phyloP scores from a whole-genome alignment of 176 grass and related monocot genomes.

The Juncus effusus region DNA sequence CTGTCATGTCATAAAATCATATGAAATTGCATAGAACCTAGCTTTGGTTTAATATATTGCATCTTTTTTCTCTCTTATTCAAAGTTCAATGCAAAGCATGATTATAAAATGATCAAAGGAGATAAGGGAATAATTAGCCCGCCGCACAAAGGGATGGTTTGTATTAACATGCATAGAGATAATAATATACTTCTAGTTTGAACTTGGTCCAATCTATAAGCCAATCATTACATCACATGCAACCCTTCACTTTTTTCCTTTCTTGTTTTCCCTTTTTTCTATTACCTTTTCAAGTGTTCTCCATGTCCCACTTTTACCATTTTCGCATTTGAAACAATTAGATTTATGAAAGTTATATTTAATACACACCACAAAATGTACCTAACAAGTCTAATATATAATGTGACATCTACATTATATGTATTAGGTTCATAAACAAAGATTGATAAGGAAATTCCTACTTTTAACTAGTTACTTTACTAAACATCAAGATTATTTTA shows the following conservation, averaged over 20 bases:
- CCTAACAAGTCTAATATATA: no score
- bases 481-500: constrained; percentile 43
- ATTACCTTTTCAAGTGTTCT: constrained; percentile 11
- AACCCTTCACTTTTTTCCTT: neutral
- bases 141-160: constrained; percentile 37
- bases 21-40: constrained; percentile 64
- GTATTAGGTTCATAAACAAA: no score
- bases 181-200: constrained; percentile 22
- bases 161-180: constrained; percentile 65
- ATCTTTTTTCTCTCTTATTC: constrained; percentile 61
- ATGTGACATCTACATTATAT: no score
- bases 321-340: neutral
- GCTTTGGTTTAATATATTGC: constrained; percentile 43
- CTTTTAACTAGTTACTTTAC: neutral
- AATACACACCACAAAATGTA: no score
- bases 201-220: constrained; percentile 42
- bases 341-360: no score
- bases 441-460: no score
- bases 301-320: constrained; percentile 16
- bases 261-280: constrained; percentile 19
- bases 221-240: constrained; percentile 71
- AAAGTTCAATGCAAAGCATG: constrained; percentile 53
- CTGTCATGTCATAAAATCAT: constrained; percentile 63
- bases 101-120: constrained; percentile 44
- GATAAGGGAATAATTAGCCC: constrained; percentile 70